These are phyloP conservation scores for Solanum rostratum DNA, from an alignment of 257 asterid species.

Conservation along the genomic window DNA sequence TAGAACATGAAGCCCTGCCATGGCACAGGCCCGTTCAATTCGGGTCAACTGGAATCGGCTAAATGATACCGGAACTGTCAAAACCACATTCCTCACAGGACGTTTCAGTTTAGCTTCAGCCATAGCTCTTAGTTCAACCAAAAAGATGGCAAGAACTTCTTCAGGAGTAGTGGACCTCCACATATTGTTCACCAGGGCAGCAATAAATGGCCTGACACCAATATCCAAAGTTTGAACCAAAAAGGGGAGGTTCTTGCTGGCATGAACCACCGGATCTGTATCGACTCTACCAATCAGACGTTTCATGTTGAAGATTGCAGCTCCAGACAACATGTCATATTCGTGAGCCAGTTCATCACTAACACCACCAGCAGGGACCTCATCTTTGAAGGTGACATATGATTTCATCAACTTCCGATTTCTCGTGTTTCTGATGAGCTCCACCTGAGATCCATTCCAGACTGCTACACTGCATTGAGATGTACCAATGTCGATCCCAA, in stretches of 20 bases:
- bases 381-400: constrained; percentile 59
- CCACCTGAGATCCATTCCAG: constrained; percentile 68
- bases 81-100: constrained; percentile 43
- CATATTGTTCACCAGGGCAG: constrained; percentile 65
- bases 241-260: constrained; percentile 76
- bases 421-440: constrained; percentile 57
- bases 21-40: constrained; percentile 76
- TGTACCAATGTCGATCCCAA: constrained; percentile 87
- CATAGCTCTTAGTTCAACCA: constrained; percentile 57
- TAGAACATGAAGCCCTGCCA: constrained; percentile 86
- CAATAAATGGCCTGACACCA: constrained; percentile 72
- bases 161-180: constrained; percentile 91
- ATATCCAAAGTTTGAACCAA: constrained; percentile 64
- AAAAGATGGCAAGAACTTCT: constrained; percentile 79
- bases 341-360: constrained; percentile 58
- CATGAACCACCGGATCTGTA: constrained; percentile 68
- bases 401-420: constrained; percentile 56
- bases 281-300: constrained; percentile 77
- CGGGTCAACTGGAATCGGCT: constrained; percentile 76
- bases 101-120: constrained; percentile 60
- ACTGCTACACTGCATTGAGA: constrained; percentile 80
- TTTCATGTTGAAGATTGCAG: constrained; percentile 69
- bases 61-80: constrained; percentile 68
- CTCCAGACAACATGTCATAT: constrained; percentile 67
- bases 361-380: constrained; percentile 59